phyloP scores from a whole-genome alignment of 1,284 basidiomycete species.

The Inonotus hispidus region DNA sequence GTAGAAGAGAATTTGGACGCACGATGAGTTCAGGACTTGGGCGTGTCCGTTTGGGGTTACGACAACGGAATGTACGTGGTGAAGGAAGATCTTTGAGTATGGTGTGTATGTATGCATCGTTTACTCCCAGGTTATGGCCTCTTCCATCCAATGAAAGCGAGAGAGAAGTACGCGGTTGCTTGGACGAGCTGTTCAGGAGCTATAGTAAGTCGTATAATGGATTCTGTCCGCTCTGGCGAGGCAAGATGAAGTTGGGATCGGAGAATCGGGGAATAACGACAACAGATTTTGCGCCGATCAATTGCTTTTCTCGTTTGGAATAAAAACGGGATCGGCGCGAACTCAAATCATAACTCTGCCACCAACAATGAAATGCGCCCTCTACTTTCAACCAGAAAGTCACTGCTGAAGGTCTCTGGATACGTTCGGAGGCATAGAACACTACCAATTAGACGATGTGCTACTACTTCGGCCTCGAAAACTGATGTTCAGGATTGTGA shows the following conservation, averaged over 20 bases:
- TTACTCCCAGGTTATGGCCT: neutral
- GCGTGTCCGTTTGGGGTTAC: slow-evolving; percentile 34
- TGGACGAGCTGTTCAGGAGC: no score
- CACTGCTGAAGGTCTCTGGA: neutral
- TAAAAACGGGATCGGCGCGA: neutral
- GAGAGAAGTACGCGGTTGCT: no score
- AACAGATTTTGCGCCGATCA: neutral
- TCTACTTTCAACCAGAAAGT: neutral
- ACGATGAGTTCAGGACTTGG: slow-evolving; percentile 50
- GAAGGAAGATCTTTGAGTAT: slow-evolving; percentile 12
- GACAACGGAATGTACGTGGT: slow-evolving; percentile 5
- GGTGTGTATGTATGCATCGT: slow-evolving; percentile 8
- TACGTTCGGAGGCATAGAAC: neutral
- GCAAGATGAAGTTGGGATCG: no score
- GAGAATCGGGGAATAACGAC: no score
- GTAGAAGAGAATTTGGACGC: slow-evolving; percentile 24
- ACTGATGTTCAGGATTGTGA: slow-evolving; percentile 54
- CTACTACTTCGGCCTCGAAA: neutral
- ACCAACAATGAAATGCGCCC: slow-evolving; percentile 1
- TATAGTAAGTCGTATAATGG: no score
- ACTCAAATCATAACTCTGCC: no score
- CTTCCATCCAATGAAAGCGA: no score
- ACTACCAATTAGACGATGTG: neutral
- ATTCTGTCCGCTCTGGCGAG: no score
- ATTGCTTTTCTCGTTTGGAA: neutral